phyloP scores from a whole-genome alignment of 805 yeast genomes.

The Saccharomycopsis capsularis region DNA sequence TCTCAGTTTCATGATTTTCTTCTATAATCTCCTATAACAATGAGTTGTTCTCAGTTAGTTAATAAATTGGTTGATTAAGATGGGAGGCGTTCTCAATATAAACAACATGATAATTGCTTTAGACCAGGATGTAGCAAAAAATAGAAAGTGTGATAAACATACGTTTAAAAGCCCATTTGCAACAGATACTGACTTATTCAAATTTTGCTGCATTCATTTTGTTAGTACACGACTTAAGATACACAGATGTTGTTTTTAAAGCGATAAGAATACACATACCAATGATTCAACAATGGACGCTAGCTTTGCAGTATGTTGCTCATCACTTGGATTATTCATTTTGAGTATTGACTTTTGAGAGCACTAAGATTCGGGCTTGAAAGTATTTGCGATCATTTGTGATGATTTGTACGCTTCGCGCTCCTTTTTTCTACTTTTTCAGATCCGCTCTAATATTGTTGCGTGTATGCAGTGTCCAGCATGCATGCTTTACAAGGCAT shows the following conservation, averaged over 20 bases:
- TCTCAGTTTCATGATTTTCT: slow-evolving; percentile 21
- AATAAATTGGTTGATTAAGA: too few relatives aligned
- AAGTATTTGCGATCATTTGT: too few relatives aligned
- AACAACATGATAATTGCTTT: too few relatives aligned
- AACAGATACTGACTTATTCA: slow-evolving; percentile 11
- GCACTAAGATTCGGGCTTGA: background rate
- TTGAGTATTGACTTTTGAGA: background rate
- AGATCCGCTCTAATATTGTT: too few relatives aligned
- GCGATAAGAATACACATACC: slow-evolving; percentile 1
- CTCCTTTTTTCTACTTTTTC: too few relatives aligned
- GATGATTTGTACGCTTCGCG: too few relatives aligned
- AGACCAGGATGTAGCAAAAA: background rate
- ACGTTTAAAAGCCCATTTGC: slow-evolving; percentile 16
- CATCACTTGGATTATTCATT: slow-evolving; percentile 23
- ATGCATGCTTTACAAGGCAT: background rate
- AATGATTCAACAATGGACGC: slow-evolving; percentile 18
- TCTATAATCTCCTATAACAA: slow-evolving; percentile 11
- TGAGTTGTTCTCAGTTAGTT: background rate
- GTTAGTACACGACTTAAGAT: background rate
- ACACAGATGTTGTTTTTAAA: too few relatives aligned
- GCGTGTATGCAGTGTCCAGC: background rate
- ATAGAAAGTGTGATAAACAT: background rate
- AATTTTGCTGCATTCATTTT: slow-evolving; percentile 8
- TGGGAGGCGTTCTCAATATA: too few relatives aligned
- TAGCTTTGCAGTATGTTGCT: slow-evolving; percentile 20